phyloP scores from a whole-genome alignment of 768 basidiomycete species.

The Hericium alpestre region DNA sequence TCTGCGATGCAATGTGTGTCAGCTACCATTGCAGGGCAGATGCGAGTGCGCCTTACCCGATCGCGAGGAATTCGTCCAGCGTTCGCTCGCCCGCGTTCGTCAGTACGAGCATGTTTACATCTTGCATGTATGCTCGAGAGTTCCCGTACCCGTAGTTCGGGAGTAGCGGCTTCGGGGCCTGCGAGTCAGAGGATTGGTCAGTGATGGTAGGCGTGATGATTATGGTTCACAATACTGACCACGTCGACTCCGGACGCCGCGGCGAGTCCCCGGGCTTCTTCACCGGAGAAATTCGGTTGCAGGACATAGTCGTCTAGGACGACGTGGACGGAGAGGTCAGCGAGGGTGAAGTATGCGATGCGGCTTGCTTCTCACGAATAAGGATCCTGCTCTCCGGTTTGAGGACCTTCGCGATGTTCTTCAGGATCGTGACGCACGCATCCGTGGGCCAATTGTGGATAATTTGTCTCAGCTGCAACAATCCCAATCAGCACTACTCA shows the following conservation, averaged over 20 bases:
- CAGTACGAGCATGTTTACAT: constrained; percentile 21
- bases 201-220: too few relatives aligned
- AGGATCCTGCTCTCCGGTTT: constrained; percentile 21
- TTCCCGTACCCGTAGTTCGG: constrained; percentile 9
- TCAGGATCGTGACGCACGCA: constrained; percentile 22
- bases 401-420: constrained; percentile 21
- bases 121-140: constrained; percentile 20
- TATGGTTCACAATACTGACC: neutral
- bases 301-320: neutral
- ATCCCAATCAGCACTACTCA: neutral
- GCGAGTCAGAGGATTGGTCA: too few relatives aligned
- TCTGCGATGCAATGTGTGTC: too few relatives aligned
- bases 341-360: too few relatives aligned
- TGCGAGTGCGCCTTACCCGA: constrained; percentile 17
- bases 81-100: constrained; percentile 26
- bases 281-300: neutral
- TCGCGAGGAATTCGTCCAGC: constrained; percentile 17
- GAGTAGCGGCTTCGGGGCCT: neutral
- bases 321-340: too few relatives aligned
- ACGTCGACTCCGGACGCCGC: neutral
- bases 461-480: constrained; percentile 7
- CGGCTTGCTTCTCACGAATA: constrained; percentile 18
- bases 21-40: too few relatives aligned
- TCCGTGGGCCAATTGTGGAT: constrained; percentile 28
- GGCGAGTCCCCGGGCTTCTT: too few relatives aligned